phyloP scores from a whole-genome alignment of 2,329 filamentous ascomycete species.

The Fusarium chaquense region DNA sequence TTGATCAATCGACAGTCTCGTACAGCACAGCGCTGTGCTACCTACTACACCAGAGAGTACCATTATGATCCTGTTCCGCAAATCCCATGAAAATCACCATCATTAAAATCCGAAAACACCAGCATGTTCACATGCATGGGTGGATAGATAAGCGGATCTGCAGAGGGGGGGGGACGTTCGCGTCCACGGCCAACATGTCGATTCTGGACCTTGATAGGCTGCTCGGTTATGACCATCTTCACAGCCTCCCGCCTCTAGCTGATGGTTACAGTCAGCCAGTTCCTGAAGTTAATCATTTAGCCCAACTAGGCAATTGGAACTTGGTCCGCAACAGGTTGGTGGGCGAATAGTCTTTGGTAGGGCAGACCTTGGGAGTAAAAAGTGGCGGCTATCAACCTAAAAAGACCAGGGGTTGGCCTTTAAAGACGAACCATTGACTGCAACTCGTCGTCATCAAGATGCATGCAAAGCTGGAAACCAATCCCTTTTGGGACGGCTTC shows the following conservation, averaged over 20 bases:
- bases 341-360: conserved; percentile 24
- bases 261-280: conserved; percentile 24
- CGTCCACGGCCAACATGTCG: conserved; percentile 35
- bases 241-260: conserved; percentile 44
- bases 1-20: conserved; percentile 3
- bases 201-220: conserved; percentile 44
- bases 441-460: conserved; percentile 44
- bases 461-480: conserved; percentile 33
- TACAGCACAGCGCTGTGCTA: not conserved
- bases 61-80: conserved; percentile 2
- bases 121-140: conserved; percentile 33
- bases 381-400: conserved; percentile 25
- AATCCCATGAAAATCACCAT: conserved; percentile 26
- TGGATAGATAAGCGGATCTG: conserved; percentile 34
- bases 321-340: conserved; percentile 24
- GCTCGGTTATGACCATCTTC: conserved; percentile 37
- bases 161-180: conserved; percentile 38
- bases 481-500: conserved; percentile 29
- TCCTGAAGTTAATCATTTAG: conserved; percentile 21
- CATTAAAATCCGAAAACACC: conserved; percentile 9
- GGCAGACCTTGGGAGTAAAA: conserved; percentile 26
- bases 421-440: conserved; percentile 38
- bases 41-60: not conserved
- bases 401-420: conserved; percentile 35
- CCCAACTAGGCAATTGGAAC: conserved; percentile 28